Base-by-base conservation (phyloP, 164 flowering plant genomes). In the Brasenia schreberi region DNA sequence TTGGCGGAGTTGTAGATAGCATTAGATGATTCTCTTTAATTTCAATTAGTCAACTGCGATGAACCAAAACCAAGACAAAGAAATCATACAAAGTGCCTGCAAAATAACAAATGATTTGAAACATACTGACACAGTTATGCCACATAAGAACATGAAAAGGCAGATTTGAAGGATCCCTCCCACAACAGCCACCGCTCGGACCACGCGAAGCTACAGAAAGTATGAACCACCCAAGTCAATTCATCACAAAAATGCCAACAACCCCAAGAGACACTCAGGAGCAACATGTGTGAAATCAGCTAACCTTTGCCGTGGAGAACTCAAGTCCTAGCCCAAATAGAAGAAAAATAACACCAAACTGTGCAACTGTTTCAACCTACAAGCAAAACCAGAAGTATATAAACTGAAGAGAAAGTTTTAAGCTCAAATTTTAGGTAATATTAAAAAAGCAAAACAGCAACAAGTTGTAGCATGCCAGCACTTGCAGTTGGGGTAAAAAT, bases 281-380 rank as follows among this genome's bases (percentile, higher is more conserved):
- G 19, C 19, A 11, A 61, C 43, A 65, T 42, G 19, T 23, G 61
- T 68, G 23, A 39, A 45, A 11, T 7, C n/a, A 53, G 62, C 74
- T 45, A 70, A 93, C 98, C 93, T 95, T 95, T 64, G 97, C 56
- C 6, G 81, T 73, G 6, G 99, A 92, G 77, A 95, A 95, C 75
- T 95, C 99, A 73, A 95, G 75, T 58, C 99, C 99, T 78, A 95
- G 68, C 5, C 98, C 99, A 80, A 95, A 91, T 69, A 94, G 95
- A 78, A 94, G 97, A 80, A 94, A 94, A 70, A 94, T 87, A 3
- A 94, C 99, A 67, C 99, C 99, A 82, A 94, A 94, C 66, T 94
- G 99, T 69, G 99, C 99, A 70, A 94, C 99, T 16, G 99, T 94
- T 81, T 91, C 99, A 73, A 94, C 99, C 99, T 94, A 78, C 56